phyloP scores from a whole-genome alignment of 768 basidiomycete species.

The Hemileccinum impolitum region DNA sequence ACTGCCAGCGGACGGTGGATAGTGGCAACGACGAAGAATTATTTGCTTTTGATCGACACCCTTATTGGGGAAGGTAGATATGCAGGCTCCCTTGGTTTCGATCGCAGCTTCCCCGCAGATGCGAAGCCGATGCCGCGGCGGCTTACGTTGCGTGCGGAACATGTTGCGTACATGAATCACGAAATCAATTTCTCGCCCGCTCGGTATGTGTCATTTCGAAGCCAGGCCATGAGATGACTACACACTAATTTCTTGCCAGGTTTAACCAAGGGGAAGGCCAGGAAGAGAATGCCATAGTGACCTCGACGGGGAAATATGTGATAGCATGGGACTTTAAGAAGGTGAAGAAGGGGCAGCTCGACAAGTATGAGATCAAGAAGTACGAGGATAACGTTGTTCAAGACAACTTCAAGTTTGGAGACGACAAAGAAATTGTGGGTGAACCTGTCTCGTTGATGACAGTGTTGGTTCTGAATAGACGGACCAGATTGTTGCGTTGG shows the following conservation, averaged over 20 bases:
- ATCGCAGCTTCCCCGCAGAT: slow-evolving; percentile 91
- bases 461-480: slow-evolving; percentile 2
- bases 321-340: slow-evolving; percentile 97
- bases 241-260: slow-evolving; percentile 38
- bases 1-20: slow-evolving; percentile 93
- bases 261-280: slow-evolving; percentile 90
- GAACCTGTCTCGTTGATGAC: neutral
- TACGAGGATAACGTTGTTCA: slow-evolving; percentile 94
- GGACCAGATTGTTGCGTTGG: slow-evolving; percentile 86
- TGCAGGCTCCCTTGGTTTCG: slow-evolving; percentile 82
- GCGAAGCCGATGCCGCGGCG: slow-evolving; percentile 90
- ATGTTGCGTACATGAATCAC: slow-evolving; percentile 91
- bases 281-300: slow-evolving; percentile 93
- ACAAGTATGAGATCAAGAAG: slow-evolving; percentile 95
- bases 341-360: slow-evolving; percentile 87
- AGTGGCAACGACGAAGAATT: slow-evolving; percentile 93
- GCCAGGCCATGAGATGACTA: neutral
- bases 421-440: slow-evolving; percentile 92
- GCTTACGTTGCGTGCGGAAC: slow-evolving; percentile 84
- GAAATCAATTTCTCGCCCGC: slow-evolving; percentile 89
- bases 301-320: slow-evolving; percentile 87
- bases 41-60: slow-evolving; percentile 91
- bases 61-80: slow-evolving; percentile 90
- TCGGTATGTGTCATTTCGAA: slow-evolving; percentile 48
- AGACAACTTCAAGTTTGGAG: slow-evolving; percentile 97